Evolutionary conservation across 495 filamentous ascomycete genomes (phyloP).

Genomic region (Astrocystis sublimbata): DNA sequence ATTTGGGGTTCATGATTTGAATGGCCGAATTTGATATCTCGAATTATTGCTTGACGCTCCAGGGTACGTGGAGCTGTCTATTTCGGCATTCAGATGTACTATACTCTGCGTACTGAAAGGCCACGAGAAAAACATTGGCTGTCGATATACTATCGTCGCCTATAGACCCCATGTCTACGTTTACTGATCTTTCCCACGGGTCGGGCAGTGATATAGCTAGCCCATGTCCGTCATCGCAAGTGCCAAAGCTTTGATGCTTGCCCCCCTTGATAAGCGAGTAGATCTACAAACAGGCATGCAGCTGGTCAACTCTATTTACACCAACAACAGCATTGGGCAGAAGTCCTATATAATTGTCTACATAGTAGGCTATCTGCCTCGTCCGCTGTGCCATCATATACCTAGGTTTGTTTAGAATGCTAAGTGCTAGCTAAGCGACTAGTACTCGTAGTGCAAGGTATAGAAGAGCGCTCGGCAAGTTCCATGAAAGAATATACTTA

Average conservation of each 20-base stretch:
- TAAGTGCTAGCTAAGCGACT: no score
- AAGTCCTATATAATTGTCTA: no score
- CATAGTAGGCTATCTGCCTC: no score
- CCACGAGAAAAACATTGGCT: no score
- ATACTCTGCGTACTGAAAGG: no score
- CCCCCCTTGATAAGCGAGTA: not conserved
- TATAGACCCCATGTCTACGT: not conserved
- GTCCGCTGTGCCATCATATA: no score
- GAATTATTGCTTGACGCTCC: not conserved
- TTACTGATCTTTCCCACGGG: not conserved
- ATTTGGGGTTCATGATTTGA: slow-evolving; percentile 1
- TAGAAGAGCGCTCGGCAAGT: not conserved
- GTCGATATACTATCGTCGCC: no score
- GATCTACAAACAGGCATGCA: not conserved
- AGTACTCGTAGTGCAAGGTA: not conserved
- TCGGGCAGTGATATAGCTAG: not conserved
- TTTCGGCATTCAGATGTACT: no score
- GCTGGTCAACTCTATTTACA: not conserved
- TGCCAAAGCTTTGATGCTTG: not conserved
- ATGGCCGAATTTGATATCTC: not conserved
- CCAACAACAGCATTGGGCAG: no score
- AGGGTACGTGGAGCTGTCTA: no score
- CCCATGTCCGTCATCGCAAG: not conserved
- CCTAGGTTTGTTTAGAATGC: no score
- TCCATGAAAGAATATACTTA: not conserved